Evolutionary conservation across 371 early-diverging fungal species (phyloP).

Genomic region (Haplosporangium sp.): DNA sequence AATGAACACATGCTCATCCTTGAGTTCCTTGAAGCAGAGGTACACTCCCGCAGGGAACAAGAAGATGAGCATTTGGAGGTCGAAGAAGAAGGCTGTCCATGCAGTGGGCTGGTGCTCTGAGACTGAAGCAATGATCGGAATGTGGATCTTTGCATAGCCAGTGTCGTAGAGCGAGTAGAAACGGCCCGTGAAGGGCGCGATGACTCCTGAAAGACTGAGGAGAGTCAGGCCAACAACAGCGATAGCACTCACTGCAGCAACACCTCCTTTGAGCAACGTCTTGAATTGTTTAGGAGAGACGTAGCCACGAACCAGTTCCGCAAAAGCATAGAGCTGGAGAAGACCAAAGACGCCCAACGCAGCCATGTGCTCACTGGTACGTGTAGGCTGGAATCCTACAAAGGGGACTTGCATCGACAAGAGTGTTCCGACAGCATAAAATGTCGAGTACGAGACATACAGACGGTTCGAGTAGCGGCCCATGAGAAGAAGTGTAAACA

Average conservation of each 20-base stretch:
- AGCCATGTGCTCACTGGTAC: constrained; percentile 99
- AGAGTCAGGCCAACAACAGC: constrained; percentile 69
- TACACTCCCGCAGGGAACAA: constrained; percentile 97
- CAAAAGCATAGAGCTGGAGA: constrained; percentile 93
- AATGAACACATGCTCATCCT: constrained; percentile 97
- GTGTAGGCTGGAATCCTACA: constrained; percentile 98
- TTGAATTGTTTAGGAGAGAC: constrained; percentile 89
- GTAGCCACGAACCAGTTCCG: constrained; percentile 81
- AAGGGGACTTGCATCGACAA: constrained; percentile 99
- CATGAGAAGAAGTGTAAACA: constrained; percentile 93
- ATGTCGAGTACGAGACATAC: constrained; percentile 97
- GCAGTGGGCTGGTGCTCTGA: constrained; percentile 99
- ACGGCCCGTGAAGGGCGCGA: constrained; percentile 98
- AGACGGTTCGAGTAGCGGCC: constrained; percentile 93
- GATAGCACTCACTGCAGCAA: constrained; percentile 63
- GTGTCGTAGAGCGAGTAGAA: constrained; percentile 99
- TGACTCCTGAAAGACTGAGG: constrained; percentile 83
- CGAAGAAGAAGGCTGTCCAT: constrained; percentile 99
- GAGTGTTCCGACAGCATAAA: constrained; percentile 95
- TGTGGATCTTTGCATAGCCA: constrained; percentile 97
- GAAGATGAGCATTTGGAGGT: constrained; percentile 93
- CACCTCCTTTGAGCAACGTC: constrained; percentile 74
- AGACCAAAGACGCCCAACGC: constrained; percentile 96
- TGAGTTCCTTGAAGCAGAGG: constrained; percentile 91
- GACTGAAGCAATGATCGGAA: constrained; percentile 99